Evolutionary conservation across 2,329 filamentous ascomycete genomes (phyloP).

Genomic region (Blastomyces silverae): DNA sequence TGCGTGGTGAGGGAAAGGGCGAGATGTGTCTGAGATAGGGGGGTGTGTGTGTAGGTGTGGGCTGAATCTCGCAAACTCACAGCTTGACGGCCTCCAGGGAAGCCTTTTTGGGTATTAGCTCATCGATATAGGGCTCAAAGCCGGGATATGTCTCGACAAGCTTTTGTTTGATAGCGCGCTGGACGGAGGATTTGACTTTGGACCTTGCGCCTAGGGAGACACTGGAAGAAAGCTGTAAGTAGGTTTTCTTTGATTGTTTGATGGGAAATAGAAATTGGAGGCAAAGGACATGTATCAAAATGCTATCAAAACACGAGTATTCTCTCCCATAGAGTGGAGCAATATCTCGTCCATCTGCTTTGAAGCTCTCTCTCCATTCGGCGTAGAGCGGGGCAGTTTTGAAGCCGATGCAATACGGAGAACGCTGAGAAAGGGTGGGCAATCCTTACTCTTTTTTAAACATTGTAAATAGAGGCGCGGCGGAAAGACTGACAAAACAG

Average conservation of each 20-base stretch:
- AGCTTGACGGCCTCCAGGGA: slow-evolving; percentile 87
- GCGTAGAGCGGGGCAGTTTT: neutral
- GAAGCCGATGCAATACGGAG: slow-evolving; percentile 11
- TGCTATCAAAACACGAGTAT: neutral
- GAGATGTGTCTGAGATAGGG: neutral
- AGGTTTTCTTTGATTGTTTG: neutral
- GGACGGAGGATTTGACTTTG: slow-evolving; percentile 95
- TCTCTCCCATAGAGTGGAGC: slow-evolving; percentile 1
- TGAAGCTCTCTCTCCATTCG: neutral
- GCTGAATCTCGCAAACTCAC: slow-evolving; percentile 32
- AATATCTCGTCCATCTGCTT: slow-evolving; percentile 4
- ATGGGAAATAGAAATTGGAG: neutral
- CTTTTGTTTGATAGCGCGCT: slow-evolving; percentile 76
- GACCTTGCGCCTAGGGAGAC: slow-evolving; percentile 42
- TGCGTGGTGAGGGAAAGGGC: neutral
- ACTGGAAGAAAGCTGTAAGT: slow-evolving; percentile 15
- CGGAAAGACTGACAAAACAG: neutral
- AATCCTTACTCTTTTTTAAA: slow-evolving; percentile 81
- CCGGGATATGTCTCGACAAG: slow-evolving; percentile 79
- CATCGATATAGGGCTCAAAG: slow-evolving; percentile 81
- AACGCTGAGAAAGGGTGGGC: slow-evolving; percentile 3
- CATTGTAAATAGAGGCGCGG: slow-evolving; percentile 51
- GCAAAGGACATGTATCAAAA: neutral
- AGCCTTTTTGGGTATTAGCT: slow-evolving; percentile 89
- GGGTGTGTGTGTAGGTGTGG: neutral